phyloP scores from a whole-genome alignment of 2,329 filamentous ascomycete species.

The Dothideomycetes sp. region DNA sequence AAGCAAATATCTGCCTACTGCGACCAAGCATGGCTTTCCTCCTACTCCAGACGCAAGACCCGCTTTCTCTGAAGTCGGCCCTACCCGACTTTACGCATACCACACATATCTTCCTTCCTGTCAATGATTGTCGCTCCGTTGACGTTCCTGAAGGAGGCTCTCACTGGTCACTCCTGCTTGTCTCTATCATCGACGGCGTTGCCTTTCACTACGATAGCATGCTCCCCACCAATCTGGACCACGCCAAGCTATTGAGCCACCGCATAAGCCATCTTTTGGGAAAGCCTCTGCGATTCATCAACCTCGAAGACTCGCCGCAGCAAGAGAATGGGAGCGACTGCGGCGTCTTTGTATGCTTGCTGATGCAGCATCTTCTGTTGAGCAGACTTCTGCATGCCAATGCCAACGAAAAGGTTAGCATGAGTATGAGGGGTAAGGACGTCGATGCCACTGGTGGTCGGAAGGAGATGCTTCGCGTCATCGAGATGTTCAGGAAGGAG shows the following conservation, averaged over 20 bases:
- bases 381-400: conserved; percentile 71
- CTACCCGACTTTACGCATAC: conserved; percentile 70
- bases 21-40: conserved; percentile 89
- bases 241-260: conserved; percentile 58
- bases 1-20: conserved; percentile 79
- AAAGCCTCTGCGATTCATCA: conserved; percentile 60
- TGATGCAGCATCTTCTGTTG: conserved; percentile 88
- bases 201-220: conserved; percentile 96
- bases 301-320: conserved; percentile 75
- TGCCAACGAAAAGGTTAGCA: conserved; percentile 76
- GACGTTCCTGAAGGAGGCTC: conserved; percentile 75
- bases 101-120: conserved; percentile 89
- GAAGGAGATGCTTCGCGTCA: conserved; percentile 85
- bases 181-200: conserved; percentile 76
- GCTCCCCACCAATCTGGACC: conserved; percentile 59
- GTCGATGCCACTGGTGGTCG: conserved; percentile 71
- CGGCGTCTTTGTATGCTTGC: conserved; percentile 87
- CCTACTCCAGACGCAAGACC: conserved; percentile 61
- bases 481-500: conserved; percentile 77
- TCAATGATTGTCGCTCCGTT: conserved; percentile 77
- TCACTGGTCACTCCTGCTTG: conserved; percentile 89
- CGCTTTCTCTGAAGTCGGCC: conserved; percentile 48
- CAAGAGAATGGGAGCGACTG: conserved; percentile 92
- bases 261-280: conserved; percentile 61
- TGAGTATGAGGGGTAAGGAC: conserved; percentile 80